Percentiles rank a stretch among this genome's conserved stretches.
Conservation (phyloP, 441 rosid species). For the Erysimum cheiri region DNA sequence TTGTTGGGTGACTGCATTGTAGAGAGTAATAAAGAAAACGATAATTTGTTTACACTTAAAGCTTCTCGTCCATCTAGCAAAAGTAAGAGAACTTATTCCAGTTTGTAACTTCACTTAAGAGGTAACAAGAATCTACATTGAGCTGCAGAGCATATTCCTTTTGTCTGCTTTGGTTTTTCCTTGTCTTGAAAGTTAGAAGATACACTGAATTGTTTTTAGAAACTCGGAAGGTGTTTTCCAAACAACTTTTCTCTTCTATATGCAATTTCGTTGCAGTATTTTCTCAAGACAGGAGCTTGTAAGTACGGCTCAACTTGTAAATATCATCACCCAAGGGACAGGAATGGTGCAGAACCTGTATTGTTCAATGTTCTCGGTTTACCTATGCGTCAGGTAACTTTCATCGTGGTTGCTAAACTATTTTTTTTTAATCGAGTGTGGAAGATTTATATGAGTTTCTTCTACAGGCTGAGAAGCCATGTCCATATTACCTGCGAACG, state of each 20-base stretch:
- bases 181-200: too few relatives aligned
- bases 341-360: constrained; percentile 84
- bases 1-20: constrained; percentile 9
- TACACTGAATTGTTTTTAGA: neutral
- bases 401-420: neutral
- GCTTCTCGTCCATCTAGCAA: neutral
- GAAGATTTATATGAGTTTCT: constrained; percentile 21
- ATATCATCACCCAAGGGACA: constrained; percentile 86
- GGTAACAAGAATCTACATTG: constrained; percentile 17
- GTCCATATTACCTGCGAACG: constrained; percentile 73
- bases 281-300: constrained; percentile 83
- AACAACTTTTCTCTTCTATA: constrained; percentile 5
- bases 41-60: neutral
- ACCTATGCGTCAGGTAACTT: constrained; percentile 80
- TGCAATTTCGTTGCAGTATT: constrained; percentile 57
- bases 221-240: constrained; percentile 4
- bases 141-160: constrained; percentile 20
- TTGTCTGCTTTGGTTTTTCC: constrained; percentile 27
- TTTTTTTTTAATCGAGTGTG: neutral
- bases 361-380: constrained; percentile 68
- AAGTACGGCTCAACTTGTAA: constrained; percentile 84
- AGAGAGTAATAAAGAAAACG: neutral
- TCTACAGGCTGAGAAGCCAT: constrained; percentile 71
- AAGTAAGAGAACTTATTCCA: constrained; percentile 6
- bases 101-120: constrained; percentile 7